These are phyloP conservation scores for Pyrrhoderma noxium DNA, from an alignment of 1,284 basidiomycete genomes.

Conservation along the genomic window DNA sequence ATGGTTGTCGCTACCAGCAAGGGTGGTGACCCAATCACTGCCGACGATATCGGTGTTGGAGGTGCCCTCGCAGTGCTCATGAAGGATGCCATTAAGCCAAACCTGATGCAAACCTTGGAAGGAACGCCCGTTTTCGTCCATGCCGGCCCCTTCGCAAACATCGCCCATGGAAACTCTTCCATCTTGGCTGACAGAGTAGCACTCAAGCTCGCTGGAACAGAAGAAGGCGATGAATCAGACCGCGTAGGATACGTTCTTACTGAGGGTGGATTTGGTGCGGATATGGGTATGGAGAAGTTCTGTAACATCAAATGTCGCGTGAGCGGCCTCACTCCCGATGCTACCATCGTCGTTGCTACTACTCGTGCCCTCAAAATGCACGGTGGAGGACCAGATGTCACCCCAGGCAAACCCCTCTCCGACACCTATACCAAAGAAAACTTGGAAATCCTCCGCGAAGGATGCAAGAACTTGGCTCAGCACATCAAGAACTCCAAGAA, in stretches of 20 bases:
- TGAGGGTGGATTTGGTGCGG: constrained; percentile 97
- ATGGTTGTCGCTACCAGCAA: constrained; percentile 98
- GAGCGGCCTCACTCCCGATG: constrained; percentile 90
- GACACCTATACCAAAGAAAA: constrained; percentile 95
- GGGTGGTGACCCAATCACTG: constrained; percentile 84
- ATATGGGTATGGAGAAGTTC: constrained; percentile 99
- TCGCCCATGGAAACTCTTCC: constrained; percentile 98
- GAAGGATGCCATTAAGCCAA: constrained; percentile 99
- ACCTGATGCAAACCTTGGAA: constrained; percentile 98
- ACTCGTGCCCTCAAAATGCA: constrained; percentile 99
- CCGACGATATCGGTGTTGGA: constrained; percentile 94
- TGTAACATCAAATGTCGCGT: constrained; percentile 99
- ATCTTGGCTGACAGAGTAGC: constrained; percentile 96
- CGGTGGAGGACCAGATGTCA: constrained; percentile 95
- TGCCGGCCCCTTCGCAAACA: constrained; percentile 98
- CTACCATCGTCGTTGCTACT: constrained; percentile 93
- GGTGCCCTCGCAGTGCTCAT: constrained; percentile 95
- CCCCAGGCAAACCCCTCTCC: constrained; percentile 90
- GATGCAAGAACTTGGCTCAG: constrained; percentile 88
- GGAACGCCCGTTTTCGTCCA: constrained; percentile 99
- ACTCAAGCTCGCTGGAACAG: constrained; percentile 94
- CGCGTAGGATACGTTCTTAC: constrained; percentile 94
- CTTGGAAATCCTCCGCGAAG: constrained; percentile 83
- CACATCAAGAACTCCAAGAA: constrained; percentile 96
- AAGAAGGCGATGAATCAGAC: constrained; percentile 78